Percentiles rank a stretch among this genome's conserved stretches.
Conservation (phyloP, 805 yeast genomes). For the Myxozyma mucilagina region DNA sequence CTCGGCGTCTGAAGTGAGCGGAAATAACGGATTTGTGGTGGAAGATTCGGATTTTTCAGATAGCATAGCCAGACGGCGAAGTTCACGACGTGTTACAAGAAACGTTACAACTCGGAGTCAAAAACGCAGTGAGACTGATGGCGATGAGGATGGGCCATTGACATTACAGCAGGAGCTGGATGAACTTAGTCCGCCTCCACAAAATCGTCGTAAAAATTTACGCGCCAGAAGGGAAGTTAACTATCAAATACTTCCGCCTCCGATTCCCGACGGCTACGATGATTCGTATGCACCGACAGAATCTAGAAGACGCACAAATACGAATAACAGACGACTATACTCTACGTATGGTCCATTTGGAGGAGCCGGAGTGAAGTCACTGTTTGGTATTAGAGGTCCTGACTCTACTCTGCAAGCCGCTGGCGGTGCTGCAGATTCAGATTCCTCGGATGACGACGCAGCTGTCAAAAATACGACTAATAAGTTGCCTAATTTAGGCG, state of each 20-base stretch:
- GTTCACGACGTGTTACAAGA: conserved; percentile 14
- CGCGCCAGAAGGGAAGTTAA: conserved; percentile 73
- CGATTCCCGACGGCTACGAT: conserved; percentile 41
- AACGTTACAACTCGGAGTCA: neutral
- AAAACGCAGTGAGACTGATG: conserved; percentile 9
- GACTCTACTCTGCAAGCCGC: conserved; percentile 42
- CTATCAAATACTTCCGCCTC: conserved; percentile 82
- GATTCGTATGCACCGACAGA: conserved; percentile 12
- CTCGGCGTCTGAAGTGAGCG: conserved; percentile 31
- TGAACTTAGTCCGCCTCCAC: conserved; percentile 63
- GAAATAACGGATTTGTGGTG: conserved; percentile 30
- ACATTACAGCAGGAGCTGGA: conserved; percentile 61
- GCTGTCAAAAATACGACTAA: conserved; percentile 37
- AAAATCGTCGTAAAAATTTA: conserved; percentile 44
- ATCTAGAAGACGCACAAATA: conserved; percentile 19
- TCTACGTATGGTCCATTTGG: conserved; percentile 98
- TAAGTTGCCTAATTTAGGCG: conserved; percentile 24
- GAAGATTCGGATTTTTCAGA: conserved; percentile 28
- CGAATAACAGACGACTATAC: conserved; percentile 62
- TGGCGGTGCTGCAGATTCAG: conserved; percentile 43
- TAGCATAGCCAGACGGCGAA: neutral
- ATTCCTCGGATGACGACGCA: conserved; percentile 50
- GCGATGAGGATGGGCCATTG: conserved; percentile 4
- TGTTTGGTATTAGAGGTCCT: conserved; percentile 67
- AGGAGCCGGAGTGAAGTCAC: conserved; percentile 85